Conservation (phyloP, 306 rosid species). For the Quercus agrifolia region DNA sequence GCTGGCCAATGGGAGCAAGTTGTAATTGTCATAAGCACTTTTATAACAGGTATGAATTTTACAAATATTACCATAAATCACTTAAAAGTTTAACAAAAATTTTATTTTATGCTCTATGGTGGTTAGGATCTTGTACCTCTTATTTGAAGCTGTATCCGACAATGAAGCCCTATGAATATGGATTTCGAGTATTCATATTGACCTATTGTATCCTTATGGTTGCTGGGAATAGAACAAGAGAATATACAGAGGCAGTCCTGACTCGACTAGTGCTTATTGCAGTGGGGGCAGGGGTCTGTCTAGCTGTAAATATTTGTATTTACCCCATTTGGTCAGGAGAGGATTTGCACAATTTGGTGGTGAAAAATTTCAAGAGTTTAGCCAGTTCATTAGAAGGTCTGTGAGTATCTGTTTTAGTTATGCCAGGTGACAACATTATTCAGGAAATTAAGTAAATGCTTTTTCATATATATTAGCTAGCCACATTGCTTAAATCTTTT, state of each 20-base stretch:
- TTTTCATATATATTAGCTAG: neutral
- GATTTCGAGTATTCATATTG: slow-evolving; percentile 70
- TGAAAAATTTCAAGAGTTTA: slow-evolving; percentile 56
- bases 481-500: neutral
- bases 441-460: neutral
- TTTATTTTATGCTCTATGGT: neutral
- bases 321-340: slow-evolving; percentile 81
- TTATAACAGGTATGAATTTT: slow-evolving; percentile 49
- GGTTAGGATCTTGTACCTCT: slow-evolving; percentile 49
- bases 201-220: slow-evolving; percentile 67
- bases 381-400: slow-evolving; percentile 68
- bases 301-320: slow-evolving; percentile 50
- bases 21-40: slow-evolving; percentile 42
- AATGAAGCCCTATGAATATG: slow-evolving; percentile 70
- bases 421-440: neutral
- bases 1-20: slow-evolving; percentile 44
- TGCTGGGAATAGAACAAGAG: slow-evolving; percentile 40
- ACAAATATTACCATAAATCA: neutral
- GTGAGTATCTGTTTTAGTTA: neutral
- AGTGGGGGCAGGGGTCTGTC: slow-evolving; percentile 59
- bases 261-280: slow-evolving; percentile 60
- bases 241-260: slow-evolving; percentile 47
- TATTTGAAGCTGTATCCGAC: slow-evolving; percentile 54
- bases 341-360: slow-evolving; percentile 77
- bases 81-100: neutral